These are phyloP conservation scores for Aegilops longissima DNA, from an alignment of 176 grass and related monocot species.

Conservation along the genomic window DNA sequence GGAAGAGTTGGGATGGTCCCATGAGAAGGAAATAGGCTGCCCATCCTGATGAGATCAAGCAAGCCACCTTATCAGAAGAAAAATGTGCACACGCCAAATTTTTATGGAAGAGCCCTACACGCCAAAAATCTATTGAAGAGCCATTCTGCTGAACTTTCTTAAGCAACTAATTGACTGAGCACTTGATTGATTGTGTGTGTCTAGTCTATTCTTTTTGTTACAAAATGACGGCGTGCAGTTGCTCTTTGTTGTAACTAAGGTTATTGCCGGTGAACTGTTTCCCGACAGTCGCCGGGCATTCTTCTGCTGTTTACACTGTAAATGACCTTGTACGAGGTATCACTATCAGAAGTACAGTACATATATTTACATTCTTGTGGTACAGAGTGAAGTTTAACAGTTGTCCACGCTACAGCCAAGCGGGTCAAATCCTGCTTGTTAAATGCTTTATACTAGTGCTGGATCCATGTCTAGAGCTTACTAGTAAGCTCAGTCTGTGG, in stretches of 20 bases:
- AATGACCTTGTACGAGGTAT: not conserved
- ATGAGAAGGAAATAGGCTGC: constrained; percentile 50
- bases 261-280: not conserved
- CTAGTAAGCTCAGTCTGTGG: not conserved
- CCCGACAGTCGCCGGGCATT: not conserved
- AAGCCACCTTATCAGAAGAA: not conserved
- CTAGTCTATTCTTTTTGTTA: not conserved
- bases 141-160: not conserved
- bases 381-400: not conserved
- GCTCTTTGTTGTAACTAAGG: not conserved
- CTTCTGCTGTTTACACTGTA: not conserved
- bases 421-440: not conserved
- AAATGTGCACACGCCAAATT: not conserved
- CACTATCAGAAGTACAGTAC: not conserved
- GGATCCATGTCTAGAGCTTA: not conserved
- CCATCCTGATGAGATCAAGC: constrained; percentile 15
- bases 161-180: not conserved
- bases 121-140: not conserved
- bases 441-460: not conserved
- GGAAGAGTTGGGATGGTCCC: constrained; percentile 92
- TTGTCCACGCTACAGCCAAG: not conserved
- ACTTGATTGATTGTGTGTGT: no score
- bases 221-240: not conserved
- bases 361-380: not conserved
- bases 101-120: not conserved